Conservation (phyloP, 2,329 filamentous ascomycete species). For the Fusarium nisikadoi region DNA sequence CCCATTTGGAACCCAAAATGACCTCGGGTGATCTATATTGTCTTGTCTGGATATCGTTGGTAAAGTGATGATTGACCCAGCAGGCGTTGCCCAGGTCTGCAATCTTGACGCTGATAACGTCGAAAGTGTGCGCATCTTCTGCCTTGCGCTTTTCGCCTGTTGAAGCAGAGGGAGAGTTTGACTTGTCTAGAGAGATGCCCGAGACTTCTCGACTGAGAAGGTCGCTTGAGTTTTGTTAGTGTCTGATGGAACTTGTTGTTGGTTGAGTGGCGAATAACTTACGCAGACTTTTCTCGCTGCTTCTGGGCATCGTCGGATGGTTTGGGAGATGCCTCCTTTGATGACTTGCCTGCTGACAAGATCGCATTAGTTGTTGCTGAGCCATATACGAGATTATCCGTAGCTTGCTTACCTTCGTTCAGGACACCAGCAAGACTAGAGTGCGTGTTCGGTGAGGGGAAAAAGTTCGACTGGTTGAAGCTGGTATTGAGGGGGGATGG, state of each 20-base stretch:
- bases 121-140: constrained; percentile 67
- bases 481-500: constrained; percentile 93
- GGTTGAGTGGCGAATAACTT: constrained; percentile 52
- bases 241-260: not conserved
- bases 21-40: constrained; percentile 98
- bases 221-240: constrained; percentile 66
- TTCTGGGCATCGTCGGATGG: constrained; percentile 75
- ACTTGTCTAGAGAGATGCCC: constrained; percentile 90
- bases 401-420: constrained; percentile 72
- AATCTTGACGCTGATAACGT: constrained; percentile 98
- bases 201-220: constrained; percentile 92
- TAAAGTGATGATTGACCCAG: constrained; percentile 99
- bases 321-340: constrained; percentile 61
- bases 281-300: constrained; percentile 93
- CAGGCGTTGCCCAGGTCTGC: constrained; percentile 97
- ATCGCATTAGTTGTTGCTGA: constrained; percentile 20
- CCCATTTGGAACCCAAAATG: constrained; percentile 96
- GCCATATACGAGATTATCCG: too few species aligned
- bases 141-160: constrained; percentile 70
- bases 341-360: constrained; percentile 47
- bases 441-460: constrained; percentile 70
- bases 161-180: constrained; percentile 60
- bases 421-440: constrained; percentile 87
- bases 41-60: constrained; percentile 97
- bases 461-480: constrained; percentile 84